Percentiles rank a stretch among this genome's conserved stretches.
phyloP scores from a whole-genome alignment of 305 asterid species.

The Plantago coronopus region DNA sequence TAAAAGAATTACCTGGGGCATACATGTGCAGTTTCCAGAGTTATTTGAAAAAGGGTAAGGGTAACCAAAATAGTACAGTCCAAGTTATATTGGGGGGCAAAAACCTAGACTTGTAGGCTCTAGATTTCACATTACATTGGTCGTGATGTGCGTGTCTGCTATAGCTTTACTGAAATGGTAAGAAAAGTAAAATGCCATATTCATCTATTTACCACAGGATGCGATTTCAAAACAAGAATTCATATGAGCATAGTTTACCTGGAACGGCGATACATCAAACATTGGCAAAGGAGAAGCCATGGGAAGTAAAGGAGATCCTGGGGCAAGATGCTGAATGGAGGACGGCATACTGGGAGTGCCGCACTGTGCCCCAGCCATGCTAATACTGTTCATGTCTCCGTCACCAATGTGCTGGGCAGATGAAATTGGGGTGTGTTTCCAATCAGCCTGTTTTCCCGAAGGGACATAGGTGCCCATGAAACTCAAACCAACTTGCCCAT shows the following conservation, averaged over 20 bases:
- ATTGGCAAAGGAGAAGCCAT: constrained; percentile 73
- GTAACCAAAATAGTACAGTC: no score
- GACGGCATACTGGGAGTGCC: constrained; percentile 55
- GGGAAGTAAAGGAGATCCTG: constrained; percentile 87
- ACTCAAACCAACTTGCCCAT: constrained; percentile 96
- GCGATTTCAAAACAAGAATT: constrained; percentile 7
- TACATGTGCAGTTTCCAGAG: no score
- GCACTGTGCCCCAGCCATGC: constrained; percentile 49
- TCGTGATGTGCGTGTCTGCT: no score
- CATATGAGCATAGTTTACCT: constrained; percentile 45
- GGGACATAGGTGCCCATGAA: constrained; percentile 95
- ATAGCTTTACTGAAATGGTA: no score
- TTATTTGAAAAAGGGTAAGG: no score
- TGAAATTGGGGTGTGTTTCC: constrained; percentile 69
- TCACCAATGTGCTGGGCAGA: constrained; percentile 54
- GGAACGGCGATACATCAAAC: constrained; percentile 87
- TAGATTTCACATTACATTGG: no score
- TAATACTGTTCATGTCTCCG: constrained; percentile 52
- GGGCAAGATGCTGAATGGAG: constrained; percentile 77
- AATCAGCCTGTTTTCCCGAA: constrained; percentile 89
- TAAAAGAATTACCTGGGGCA: no score
- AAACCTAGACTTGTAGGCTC: no score
- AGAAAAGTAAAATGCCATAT: no score
- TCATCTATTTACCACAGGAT: no score
- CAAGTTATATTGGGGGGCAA: no score